Conservation (phyloP, 2,329 filamentous ascomycete genomes). For the Pestalotiopsis sp. region DNA sequence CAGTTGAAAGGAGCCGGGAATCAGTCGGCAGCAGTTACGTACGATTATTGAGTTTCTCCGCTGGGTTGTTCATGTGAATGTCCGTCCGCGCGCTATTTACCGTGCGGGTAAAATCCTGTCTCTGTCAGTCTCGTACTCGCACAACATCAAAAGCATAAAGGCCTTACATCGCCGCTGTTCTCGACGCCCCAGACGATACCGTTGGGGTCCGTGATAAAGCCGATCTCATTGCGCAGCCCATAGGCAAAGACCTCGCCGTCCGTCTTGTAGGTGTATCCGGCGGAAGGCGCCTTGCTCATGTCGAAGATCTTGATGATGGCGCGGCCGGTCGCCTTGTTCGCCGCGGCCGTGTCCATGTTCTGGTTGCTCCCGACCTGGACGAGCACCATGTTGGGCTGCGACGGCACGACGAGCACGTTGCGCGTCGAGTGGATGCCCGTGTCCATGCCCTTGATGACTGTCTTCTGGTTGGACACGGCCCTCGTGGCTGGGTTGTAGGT, state of each 20-base stretch:
- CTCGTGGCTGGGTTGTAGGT: slow-evolving; percentile 51
- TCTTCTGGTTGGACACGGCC: slow-evolving; percentile 44
- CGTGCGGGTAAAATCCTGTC: slow-evolving; percentile 45
- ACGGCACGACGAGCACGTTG: slow-evolving; percentile 50
- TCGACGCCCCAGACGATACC: slow-evolving; percentile 54
- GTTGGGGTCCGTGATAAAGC: slow-evolving; percentile 38
- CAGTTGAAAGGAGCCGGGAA: background rate
- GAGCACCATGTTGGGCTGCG: slow-evolving; percentile 51
- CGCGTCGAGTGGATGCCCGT: slow-evolving; percentile 39
- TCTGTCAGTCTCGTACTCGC: slow-evolving; percentile 30
- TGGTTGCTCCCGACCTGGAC: slow-evolving; percentile 55
- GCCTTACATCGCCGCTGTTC: slow-evolving; percentile 56
- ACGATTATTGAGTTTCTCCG: slow-evolving; percentile 63
- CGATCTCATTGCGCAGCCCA: slow-evolving; percentile 65
- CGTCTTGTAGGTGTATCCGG: slow-evolving; percentile 41
- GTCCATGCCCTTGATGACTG: slow-evolving; percentile 38
- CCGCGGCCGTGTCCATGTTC: slow-evolving; percentile 54
- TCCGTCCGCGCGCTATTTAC: slow-evolving; percentile 38
- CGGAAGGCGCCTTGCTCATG: slow-evolving; percentile 20
- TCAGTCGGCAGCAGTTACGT: background rate
- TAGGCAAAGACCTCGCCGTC: slow-evolving; percentile 42
- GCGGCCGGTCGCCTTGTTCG: slow-evolving; percentile 45
- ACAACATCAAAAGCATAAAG: slow-evolving; percentile 37
- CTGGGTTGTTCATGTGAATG: slow-evolving; percentile 61
- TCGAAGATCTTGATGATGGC: slow-evolving; percentile 55